Evolutionary conservation across 805 yeast species (phyloP).

Genomic region (Candida jianshihensis): DNA sequence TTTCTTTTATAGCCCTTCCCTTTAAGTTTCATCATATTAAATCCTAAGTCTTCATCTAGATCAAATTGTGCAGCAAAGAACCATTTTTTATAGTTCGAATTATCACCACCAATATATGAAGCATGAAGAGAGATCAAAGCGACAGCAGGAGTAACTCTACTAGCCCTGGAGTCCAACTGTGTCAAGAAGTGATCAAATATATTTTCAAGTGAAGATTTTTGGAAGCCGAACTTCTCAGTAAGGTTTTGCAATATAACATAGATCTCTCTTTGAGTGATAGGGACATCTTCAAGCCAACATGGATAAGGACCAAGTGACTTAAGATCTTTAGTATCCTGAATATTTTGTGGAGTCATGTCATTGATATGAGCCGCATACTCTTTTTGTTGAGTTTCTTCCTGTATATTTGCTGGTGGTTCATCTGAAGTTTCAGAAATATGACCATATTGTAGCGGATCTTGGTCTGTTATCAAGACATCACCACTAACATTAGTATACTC

Average conservation of each 20-base stretch:
- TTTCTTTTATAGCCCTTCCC: slow-evolving; percentile 40
- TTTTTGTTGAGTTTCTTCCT: neutral
- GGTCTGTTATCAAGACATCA: too few species aligned
- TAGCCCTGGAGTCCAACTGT: slow-evolving; percentile 79
- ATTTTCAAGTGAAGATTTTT: slow-evolving; percentile 66
- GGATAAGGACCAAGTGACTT: slow-evolving; percentile 9
- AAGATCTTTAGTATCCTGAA: neutral
- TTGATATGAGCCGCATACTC: neutral
- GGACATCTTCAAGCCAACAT: slow-evolving; percentile 45
- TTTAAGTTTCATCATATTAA: slow-evolving; percentile 44
- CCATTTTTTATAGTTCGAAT: slow-evolving; percentile 88
- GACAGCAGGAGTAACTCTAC: slow-evolving; percentile 62
- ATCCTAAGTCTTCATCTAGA: slow-evolving; percentile 62
- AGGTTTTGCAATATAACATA: slow-evolving; percentile 50
- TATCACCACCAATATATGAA: slow-evolving; percentile 88
- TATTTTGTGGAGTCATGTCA: neutral
- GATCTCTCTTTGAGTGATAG: slow-evolving; percentile 65
- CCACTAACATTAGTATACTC: too few species aligned
- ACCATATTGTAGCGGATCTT: too few species aligned
- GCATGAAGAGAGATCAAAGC: slow-evolving; percentile 78
- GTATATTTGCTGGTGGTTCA: too few species aligned
- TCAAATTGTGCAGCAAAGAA: slow-evolving; percentile 81
- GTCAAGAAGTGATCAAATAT: slow-evolving; percentile 77
- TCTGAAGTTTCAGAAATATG: slow-evolving; percentile 8
- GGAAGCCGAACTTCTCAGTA: slow-evolving; percentile 74